These are phyloP conservation scores for Scenedesmus sp. DNA, from an alignment of 163 green algal genomes.

Conservation along the genomic window DNA sequence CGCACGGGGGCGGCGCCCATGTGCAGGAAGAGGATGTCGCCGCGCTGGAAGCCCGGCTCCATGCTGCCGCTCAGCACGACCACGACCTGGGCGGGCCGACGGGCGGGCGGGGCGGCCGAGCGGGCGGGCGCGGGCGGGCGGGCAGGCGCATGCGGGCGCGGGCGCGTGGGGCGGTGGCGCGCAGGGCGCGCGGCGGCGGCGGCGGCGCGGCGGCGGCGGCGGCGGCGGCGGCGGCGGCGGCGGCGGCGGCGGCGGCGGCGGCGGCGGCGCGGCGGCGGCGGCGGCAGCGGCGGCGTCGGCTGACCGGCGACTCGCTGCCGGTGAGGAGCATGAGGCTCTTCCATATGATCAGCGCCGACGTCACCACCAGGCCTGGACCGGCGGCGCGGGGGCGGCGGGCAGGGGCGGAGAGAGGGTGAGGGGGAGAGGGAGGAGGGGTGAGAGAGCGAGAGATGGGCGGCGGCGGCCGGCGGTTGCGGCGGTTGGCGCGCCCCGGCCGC, in stretches of 20 bases:
- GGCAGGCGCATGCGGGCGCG: not conserved
- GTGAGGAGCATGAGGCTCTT: slow-evolving; percentile 94
- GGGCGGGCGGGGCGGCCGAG: no score
- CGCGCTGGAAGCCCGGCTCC: slow-evolving; percentile 96
- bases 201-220: no score
- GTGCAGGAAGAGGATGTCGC: slow-evolving; percentile 98
- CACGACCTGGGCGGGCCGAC: slow-evolving; percentile 55
- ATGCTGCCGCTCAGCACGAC: slow-evolving; percentile 96
- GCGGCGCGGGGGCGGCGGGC: no score
- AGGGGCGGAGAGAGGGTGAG: no score
- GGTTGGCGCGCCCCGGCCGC: no score
- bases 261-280: no score
- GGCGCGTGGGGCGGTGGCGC: not conserved
- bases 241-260: no score
- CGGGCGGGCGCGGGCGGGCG: not conserved
- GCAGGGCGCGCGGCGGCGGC: no score
- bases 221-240: no score
- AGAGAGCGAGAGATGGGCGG: no score
- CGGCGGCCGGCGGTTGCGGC: not conserved
- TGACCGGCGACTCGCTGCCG: slow-evolving; percentile 92
- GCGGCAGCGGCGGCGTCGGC: no score
- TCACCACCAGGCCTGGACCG: slow-evolving; percentile 91
- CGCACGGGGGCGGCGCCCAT: slow-evolving; percentile 76
- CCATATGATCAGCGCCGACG: slow-evolving; percentile 98
- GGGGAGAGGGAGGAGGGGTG: no score